Base-by-base conservation (phyloP, 805 yeast species). In the Kodamaea lidongshanica region DNA sequence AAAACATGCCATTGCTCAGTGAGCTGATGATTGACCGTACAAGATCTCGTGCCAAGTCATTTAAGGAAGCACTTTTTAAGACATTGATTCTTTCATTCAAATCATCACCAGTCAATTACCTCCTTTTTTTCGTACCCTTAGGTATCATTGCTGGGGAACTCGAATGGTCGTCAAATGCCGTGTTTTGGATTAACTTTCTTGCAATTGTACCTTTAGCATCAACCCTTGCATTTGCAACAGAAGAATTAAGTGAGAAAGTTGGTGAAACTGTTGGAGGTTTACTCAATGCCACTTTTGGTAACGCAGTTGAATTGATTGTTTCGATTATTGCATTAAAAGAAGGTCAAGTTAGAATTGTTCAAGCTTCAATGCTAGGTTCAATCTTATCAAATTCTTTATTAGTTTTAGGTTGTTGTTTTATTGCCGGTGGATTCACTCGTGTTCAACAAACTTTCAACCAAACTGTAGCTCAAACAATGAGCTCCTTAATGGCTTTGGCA, bases 381-480 rank as follows among this genome's bases (percentile, higher is more conserved):
- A 84, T 92, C 38, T 66, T 92, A 35, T 84, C 95, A 28, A 92
- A 92, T 61, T 62, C 88, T 46, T 64, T 92, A 38, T 67, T 92
- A 33, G 98, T 92, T 3, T 67, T 92, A 31, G 98, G 98, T n/a
- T 82, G 94, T 56, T 87, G 96, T 53, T 92, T 92, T 51, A 59
- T 89, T 10, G 87, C 83, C 23, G 98, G 98, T 34, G 98, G 98
- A 11, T 72, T 79, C 53, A 79, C 83, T 42, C 74, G 92, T 40
- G 68, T 79, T 20, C 92, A 83, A 54, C 97, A 92, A 57, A 70
- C 70, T 1, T 92, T 92, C 63, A 87, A 87, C 64, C 94, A 84
- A 58, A 89, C 97, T 1, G 96, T 88, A 6, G 98, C 98, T 4
- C 97, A 92, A 59, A 88, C 97, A 6, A 92, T 92, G 98, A 74